Evolutionary conservation across 352 stramenopile species (phyloP).

Genomic region (Pythium guiyangense): DNA sequence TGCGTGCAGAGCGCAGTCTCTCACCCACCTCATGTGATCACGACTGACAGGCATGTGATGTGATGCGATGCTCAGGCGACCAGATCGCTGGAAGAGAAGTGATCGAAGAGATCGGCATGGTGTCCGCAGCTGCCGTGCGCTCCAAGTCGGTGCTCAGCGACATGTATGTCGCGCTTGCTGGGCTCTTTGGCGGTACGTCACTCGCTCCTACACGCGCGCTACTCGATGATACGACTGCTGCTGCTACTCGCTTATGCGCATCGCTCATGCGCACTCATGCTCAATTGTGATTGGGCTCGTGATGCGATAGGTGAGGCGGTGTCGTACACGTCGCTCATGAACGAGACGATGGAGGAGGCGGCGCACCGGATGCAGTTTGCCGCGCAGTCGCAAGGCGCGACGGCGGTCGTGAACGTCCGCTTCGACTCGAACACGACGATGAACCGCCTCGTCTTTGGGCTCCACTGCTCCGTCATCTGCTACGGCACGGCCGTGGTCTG

Average conservation of each 20-base stretch:
- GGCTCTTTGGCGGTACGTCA: slow-evolving; percentile 51
- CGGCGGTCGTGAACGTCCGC: slow-evolving; percentile 70
- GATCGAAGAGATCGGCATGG: slow-evolving; percentile 68
- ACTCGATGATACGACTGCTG: background rate
- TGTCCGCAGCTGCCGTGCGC: slow-evolving; percentile 68
- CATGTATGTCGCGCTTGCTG: slow-evolving; percentile 72
- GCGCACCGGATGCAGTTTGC: slow-evolving; percentile 76
- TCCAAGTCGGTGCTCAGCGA: slow-evolving; percentile 82
- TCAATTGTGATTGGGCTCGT: background rate
- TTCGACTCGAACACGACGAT: slow-evolving; percentile 86
- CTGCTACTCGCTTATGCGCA: too few species aligned
- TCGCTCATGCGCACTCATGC: background rate
- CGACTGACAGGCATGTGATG: background rate
- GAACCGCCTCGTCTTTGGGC: slow-evolving; percentile 80
- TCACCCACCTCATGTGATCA: background rate
- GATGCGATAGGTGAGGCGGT: slow-evolving; percentile 41
- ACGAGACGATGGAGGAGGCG: slow-evolving; percentile 75
- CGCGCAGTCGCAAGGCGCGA: slow-evolving; percentile 66
- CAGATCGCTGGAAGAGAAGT: slow-evolving; percentile 65
- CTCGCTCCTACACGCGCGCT: background rate
- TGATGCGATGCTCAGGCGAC: slow-evolving; percentile 29
- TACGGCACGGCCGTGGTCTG: slow-evolving; percentile 77
- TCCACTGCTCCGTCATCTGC: slow-evolving; percentile 77
- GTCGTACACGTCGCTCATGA: slow-evolving; percentile 80
- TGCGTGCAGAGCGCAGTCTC: slow-evolving; percentile 14